Base-by-base conservation (phyloP, 2,329 filamentous ascomycete genomes). In the Curvularia verruculosa region DNA sequence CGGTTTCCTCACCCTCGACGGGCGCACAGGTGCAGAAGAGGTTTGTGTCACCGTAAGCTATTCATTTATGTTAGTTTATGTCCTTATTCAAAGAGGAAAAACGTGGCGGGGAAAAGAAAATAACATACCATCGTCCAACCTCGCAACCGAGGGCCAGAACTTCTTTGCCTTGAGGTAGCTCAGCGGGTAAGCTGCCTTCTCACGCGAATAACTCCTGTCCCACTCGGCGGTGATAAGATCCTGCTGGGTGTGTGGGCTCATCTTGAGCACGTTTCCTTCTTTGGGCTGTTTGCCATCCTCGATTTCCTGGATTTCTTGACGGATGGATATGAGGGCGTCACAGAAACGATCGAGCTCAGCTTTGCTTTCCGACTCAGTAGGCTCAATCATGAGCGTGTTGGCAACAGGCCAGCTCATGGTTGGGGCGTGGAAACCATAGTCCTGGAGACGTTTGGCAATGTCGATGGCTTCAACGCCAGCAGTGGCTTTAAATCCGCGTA, bases 361-460 rank as follows among this genome's bases (percentile, higher is more conserved):
- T 76, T 95, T 93, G 78, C 86, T 91, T 82, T 98, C 94, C 13
- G 89, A 93, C 80, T 97, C 94, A 0, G 94, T 98, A 2, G 94
- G 94, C 81, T 98, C 94, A 65, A 98, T 96, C 94, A 98, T 98
- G 43, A 98, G 86, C 0, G 94, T 97, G 79, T 96, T 96, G 50
- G 91, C 85, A 2, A 98, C 92, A 1, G 94, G 94, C 91, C 91
- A 97, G 75, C 88, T 92, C 94, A 98, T 97, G 51, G 94, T 98
- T 0, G 94, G 94, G 1, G 93, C 91, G 78, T 98, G 94, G 85
- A 98, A 98, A 40, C 94, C 94, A 75, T 96, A 98, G 75, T 98
- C 94, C 78, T 97, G 93, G 19, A 98, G 86, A 61, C 94, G 91
- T 84, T 98, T 98, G 71, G 94, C 94, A 64, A 98, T 90, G 73